Evolutionary conservation across 1,284 basidiomycete species (phyloP).

Genomic region (Takashimella koratensis): DNA sequence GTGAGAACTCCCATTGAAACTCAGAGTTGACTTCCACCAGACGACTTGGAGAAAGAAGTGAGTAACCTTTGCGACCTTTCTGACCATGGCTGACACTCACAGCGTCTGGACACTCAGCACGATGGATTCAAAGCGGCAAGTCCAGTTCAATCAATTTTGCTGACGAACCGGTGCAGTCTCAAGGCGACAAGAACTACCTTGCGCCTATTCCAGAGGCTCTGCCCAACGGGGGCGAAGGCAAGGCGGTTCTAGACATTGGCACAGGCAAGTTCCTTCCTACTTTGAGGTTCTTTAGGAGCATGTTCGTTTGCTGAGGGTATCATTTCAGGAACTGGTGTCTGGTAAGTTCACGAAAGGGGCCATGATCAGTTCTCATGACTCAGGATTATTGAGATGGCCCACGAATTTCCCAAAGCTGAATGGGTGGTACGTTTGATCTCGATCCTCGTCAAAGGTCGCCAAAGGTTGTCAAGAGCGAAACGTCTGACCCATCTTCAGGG

Average conservation of each 20-base stretch:
- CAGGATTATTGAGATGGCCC: constrained; percentile 15
- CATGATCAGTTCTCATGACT: neutral
- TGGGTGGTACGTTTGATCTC: constrained; percentile 15
- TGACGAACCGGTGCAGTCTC: neutral
- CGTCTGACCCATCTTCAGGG: constrained; percentile 4
- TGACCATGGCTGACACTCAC: neutral
- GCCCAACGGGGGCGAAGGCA: constrained; percentile 4
- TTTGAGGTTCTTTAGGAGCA: neutral
- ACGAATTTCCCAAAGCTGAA: constrained; percentile 15
- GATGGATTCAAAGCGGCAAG: constrained; percentile 11
- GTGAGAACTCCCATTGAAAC: constrained; percentile 4
- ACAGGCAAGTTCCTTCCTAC: constrained; percentile 9
- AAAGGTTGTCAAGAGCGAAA: neutral
- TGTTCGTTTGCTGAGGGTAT: neutral
- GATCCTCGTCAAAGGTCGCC: too few species aligned
- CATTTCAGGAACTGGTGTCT: constrained; percentile 6
- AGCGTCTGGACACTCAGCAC: constrained; percentile 16
- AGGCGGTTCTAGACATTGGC: constrained; percentile 11
- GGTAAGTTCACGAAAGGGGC: neutral
- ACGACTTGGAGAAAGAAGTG: constrained; percentile 3
- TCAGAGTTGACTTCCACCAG: constrained; percentile 1
- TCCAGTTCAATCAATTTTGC: neutral
- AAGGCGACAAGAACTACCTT: constrained; percentile 11
- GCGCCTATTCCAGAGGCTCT: constrained; percentile 7
- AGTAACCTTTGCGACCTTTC: neutral